A percentile compares a stretch with the other conserved stretches of the same genome.
These are phyloP conservation scores for Neoarthrinium moseri DNA, from an alignment of 2,329 filamentous ascomycete species.

Conservation along the genomic window DNA sequence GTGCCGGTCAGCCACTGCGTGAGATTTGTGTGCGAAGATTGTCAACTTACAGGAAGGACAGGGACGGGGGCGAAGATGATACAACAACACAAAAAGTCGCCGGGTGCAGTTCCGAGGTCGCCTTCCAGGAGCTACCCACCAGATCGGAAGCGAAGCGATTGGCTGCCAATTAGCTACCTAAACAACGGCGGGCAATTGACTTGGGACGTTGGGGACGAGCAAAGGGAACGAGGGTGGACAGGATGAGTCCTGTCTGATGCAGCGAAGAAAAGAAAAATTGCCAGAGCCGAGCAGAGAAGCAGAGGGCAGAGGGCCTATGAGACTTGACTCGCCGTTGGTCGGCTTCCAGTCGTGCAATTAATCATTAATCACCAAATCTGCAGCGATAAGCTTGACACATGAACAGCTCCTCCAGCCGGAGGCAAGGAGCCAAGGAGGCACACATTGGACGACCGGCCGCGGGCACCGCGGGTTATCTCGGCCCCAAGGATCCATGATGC, in stretches of 20 bases:
- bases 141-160: no score
- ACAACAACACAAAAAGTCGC: background rate
- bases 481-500: no score
- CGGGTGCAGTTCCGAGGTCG: background rate
- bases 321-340: conserved; percentile 7
- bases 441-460: no score
- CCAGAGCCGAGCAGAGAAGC: conserved; percentile 6
- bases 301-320: background rate
- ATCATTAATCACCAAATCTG: background rate
- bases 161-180: no score
- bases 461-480: conserved; percentile 5
- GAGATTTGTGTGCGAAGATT: background rate
- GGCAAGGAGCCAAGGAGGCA: no score
- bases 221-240: no score
- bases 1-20: background rate
- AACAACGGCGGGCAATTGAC: no score
- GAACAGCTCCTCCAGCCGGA: no score
- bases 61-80: background rate
- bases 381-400: conserved; percentile 7
- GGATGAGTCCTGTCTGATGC: conserved; percentile 9
- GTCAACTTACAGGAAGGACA: conserved; percentile 2
- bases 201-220: no score
- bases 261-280: conserved; percentile 5
- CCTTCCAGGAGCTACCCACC: no score
- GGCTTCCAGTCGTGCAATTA: background rate